A percentile compares a stretch with the other conserved stretches of the same genome.
These are phyloP conservation scores for Lentinus tigrinus DNA, from an alignment of 768 basidiomycete species.

Conservation along the genomic window DNA sequence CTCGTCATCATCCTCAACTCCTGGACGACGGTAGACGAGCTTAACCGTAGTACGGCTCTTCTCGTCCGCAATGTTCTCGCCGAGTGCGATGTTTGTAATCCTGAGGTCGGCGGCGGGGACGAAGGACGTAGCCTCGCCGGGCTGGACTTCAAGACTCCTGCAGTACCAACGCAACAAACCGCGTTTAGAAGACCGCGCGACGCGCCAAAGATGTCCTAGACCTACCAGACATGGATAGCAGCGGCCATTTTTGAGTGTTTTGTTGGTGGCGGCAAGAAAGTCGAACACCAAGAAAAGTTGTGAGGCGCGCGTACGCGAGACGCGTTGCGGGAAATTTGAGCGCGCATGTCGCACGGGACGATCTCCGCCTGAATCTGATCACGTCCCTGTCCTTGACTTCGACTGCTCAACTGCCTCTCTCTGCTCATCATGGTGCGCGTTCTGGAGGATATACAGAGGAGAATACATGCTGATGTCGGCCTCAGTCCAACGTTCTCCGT, in stretches of 20 bases:
- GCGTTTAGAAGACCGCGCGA: slow-evolving; percentile 8
- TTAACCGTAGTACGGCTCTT: slow-evolving; percentile 66
- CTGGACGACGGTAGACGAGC: slow-evolving; percentile 48
- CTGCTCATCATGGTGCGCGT: slow-evolving; percentile 19
- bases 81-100: slow-evolving; percentile 82
- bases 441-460: neutral
- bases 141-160: slow-evolving; percentile 63
- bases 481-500: slow-evolving; percentile 91
- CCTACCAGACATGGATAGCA: slow-evolving; percentile 69
- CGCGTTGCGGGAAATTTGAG: slow-evolving; percentile 16
- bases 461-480: neutral
- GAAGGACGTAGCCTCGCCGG: slow-evolving; percentile 57
- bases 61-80: slow-evolving; percentile 64
- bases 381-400: slow-evolving; percentile 13
- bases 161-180: neutral
- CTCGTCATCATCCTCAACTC: slow-evolving; percentile 45
- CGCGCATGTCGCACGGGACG: slow-evolving; percentile 9
- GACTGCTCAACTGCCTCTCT: neutral
- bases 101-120: slow-evolving; percentile 65
- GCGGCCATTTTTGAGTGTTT: slow-evolving; percentile 48
- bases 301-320: slow-evolving; percentile 7
- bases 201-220: slow-evolving; percentile 3
- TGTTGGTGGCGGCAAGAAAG: neutral
- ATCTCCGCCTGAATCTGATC: slow-evolving; percentile 19
- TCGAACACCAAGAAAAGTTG: slow-evolving; percentile 14